Evolutionary conservation across 2,329 filamentous ascomycete species (phyloP).

Genomic region (Pseudogymnoascus sp.): DNA sequence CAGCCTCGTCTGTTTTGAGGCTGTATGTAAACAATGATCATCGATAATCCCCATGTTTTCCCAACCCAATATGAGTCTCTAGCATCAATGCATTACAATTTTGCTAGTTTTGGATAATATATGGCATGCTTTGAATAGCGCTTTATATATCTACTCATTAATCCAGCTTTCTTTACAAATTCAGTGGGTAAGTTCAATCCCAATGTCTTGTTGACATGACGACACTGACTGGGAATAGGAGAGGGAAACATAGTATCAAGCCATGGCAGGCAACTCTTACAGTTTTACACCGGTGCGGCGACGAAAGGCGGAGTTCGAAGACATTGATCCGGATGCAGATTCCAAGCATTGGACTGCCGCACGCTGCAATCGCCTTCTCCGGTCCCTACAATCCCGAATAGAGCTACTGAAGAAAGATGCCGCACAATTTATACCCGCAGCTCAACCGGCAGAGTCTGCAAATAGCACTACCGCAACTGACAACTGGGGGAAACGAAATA

Average conservation of each 20-base stretch:
- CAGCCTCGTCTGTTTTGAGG: constrained; percentile 6
- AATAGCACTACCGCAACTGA: not conserved
- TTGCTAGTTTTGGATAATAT: not conserved
- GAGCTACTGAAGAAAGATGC: constrained; percentile 33
- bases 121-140: constrained; percentile 6
- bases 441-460: not conserved
- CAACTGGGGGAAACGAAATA: not conserved
- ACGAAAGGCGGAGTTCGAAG: constrained; percentile 16
- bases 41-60: not conserved
- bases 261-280: constrained; percentile 7
- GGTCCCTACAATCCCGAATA: constrained; percentile 37
- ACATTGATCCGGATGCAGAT: constrained; percentile 20
- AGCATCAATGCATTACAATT: not conserved
- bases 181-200: not conserved
- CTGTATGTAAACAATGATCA: not conserved
- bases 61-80: not conserved
- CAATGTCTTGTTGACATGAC: not conserved
- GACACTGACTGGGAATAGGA: not conserved
- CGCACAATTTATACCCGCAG: constrained; percentile 15
- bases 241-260: not conserved
- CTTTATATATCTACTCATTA: constrained; percentile 5
- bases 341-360: constrained; percentile 33
- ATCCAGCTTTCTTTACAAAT: not conserved
- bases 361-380: constrained; percentile 37
- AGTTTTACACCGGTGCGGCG: constrained; percentile 26